Conservation (phyloP, 2,329 filamentous ascomycete genomes). For the Helminthosporium solani region DNA sequence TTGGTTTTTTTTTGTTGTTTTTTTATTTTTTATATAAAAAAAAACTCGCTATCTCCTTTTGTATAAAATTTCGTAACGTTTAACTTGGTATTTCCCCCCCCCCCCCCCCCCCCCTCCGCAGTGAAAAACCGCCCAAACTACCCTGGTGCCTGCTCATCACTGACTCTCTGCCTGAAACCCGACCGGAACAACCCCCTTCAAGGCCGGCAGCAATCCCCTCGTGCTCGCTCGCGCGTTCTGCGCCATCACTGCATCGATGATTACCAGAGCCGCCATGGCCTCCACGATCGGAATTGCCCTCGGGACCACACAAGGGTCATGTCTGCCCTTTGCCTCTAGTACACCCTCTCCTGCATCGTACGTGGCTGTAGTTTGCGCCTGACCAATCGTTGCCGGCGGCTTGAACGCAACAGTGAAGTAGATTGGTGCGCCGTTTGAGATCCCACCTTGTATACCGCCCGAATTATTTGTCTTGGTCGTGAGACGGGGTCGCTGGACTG, state of each 20-base stretch:
- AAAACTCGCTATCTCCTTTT: too few species aligned
- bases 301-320: conserved; percentile 91
- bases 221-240: conserved; percentile 64
- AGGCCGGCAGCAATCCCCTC: conserved; percentile 39
- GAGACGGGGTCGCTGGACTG: conserved; percentile 57
- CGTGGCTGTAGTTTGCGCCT: conserved; percentile 78
- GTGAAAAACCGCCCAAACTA: too few species aligned
- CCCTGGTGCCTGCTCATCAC: too few species aligned
- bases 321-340: conserved; percentile 86
- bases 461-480: conserved; percentile 93
- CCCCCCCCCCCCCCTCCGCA: too few species aligned
- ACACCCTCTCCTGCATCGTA: conserved; percentile 75
- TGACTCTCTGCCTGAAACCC: background rate
- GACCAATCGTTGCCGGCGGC: conserved; percentile 87
- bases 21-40: too few species aligned
- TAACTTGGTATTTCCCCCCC: too few species aligned
- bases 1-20: too few species aligned
- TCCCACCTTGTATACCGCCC: conserved; percentile 92
- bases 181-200: conserved; percentile 39
- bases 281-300: conserved; percentile 86
- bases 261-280: conserved; percentile 82
- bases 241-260: conserved; percentile 84
- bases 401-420: conserved; percentile 97
- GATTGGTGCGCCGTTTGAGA: conserved; percentile 88
- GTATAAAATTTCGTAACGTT: too few species aligned